Evolutionary conservation across 441 rosid species (phyloP), one percentile per base, ranked within the genome.

Genomic region (Flueggea neowawraea): DNA sequence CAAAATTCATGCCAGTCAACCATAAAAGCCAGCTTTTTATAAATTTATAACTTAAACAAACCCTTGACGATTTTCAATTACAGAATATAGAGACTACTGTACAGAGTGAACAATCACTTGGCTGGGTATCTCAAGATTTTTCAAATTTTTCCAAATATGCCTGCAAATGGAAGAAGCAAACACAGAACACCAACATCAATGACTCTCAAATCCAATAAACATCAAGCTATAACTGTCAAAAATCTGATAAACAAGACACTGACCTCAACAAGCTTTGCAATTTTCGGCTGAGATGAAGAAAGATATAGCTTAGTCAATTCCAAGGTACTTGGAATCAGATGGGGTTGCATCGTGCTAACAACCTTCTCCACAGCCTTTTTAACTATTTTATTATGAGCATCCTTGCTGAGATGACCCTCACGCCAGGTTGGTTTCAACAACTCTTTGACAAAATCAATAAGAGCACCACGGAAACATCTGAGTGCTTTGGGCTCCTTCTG

Each of bases 261-360:
- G 69, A 95, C 97, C 96, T 88, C 88, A 10, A 91, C 83, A 67
- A 91, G 95, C 84, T 85, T 95, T 66, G 77, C 75, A 48, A 89
- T 76, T 78, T 82, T 89, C 49, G 85, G 72, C 65, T 75, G 78
- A 45, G 88, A 79, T 7, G 48, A 63, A 51, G 83, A 80, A 68
- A 95, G 89, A 78, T 86, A 91, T 47, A 81, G 92, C 69, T 81
- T 80, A 22, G 71, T 65, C 6, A 80, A 78, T 66, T 80, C 89
- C 10, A 55, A n/a, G 5, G 88, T 73, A 41, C 75, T 47, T 61
- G 95, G 96, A 68, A 85, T 80, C 65, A 88, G 89, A 65, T 73
- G 83, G 39, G 84, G 73, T 73, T 79, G 86, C 63, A 91, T 57
- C 58, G 84, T 72, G 66, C 80, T 59, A 60, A 91, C 73, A 73